These are phyloP conservation scores for Scopulariopsis brevicaulis DNA, from an alignment of 2,329 filamentous ascomycete genomes.

Conservation along the genomic window DNA sequence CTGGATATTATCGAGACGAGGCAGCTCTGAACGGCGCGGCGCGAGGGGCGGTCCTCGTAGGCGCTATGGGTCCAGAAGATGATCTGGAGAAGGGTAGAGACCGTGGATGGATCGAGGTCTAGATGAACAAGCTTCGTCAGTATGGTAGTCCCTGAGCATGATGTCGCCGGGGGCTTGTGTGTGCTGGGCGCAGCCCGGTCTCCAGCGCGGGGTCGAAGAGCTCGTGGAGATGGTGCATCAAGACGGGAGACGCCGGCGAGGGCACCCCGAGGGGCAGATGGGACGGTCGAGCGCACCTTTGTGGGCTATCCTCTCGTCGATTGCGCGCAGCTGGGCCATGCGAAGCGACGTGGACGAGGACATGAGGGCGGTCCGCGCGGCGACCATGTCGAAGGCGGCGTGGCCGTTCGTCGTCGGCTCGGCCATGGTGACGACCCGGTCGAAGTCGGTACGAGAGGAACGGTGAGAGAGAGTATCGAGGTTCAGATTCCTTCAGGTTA, in stretches of 20 bases:
- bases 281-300: constrained; percentile 31
- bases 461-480: not conserved
- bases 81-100: constrained; percentile 50
- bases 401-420: constrained; percentile 12
- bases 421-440: constrained; percentile 5
- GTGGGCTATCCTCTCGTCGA: constrained; percentile 45
- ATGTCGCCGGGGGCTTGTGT: not conserved
- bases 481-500: not conserved
- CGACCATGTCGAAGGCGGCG: constrained; percentile 35
- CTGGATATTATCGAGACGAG: constrained; percentile 55
- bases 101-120: constrained; percentile 36
- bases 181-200: not conserved
- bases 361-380: constrained; percentile 37
- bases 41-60: constrained; percentile 77
- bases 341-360: constrained; percentile 52
- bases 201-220: not conserved
- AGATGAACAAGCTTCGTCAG: not conserved
- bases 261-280: not conserved
- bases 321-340: constrained; percentile 37
- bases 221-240: no score
- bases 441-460: not conserved
- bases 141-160: not conserved
- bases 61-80: constrained; percentile 81
- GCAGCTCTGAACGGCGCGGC: constrained; percentile 73
- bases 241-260: no score